Evolutionary conservation across 345 rosid genomes (phyloP).

Genomic region (Eucalyptus guilfoylei): DNA sequence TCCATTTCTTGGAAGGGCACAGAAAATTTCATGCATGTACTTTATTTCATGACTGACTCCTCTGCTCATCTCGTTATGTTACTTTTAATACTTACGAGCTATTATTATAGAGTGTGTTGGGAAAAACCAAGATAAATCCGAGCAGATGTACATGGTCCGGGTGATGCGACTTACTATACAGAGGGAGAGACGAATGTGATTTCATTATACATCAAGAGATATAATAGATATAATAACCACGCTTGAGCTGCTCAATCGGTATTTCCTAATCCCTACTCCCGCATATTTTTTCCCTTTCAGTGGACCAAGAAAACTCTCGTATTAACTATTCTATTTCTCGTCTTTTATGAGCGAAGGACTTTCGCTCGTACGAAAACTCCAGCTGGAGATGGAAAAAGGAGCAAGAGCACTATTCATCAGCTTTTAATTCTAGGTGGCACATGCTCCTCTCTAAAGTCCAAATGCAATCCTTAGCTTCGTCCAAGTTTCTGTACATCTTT

Average conservation of each 20-base stretch:
- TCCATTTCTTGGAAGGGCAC: not conserved
- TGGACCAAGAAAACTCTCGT: too few relatives aligned
- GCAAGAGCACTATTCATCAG: not conserved
- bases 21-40: not conserved
- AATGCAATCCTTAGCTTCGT: not conserved
- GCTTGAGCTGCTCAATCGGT: not conserved
- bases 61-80: not conserved
- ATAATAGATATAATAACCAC: not conserved
- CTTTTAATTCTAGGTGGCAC: not conserved
- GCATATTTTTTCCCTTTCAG: not conserved
- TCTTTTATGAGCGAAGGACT: not conserved
- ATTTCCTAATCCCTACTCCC: not conserved
- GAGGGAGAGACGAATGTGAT: not conserved
- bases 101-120: not conserved
- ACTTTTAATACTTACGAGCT: not conserved
- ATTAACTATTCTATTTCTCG: not conserved
- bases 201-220: not conserved
- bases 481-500: not conserved
- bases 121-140: not conserved
- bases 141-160: not conserved
- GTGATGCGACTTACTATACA: not conserved
- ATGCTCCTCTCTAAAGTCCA: not conserved
- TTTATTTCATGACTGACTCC: not conserved
- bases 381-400: not conserved
- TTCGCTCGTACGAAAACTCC: not conserved